Evolutionary conservation across 1,139 yeast genomes (phyloP), one percentile per base, ranked within the genome.

Genomic region (Arxiozyma heterogenica): DNA sequence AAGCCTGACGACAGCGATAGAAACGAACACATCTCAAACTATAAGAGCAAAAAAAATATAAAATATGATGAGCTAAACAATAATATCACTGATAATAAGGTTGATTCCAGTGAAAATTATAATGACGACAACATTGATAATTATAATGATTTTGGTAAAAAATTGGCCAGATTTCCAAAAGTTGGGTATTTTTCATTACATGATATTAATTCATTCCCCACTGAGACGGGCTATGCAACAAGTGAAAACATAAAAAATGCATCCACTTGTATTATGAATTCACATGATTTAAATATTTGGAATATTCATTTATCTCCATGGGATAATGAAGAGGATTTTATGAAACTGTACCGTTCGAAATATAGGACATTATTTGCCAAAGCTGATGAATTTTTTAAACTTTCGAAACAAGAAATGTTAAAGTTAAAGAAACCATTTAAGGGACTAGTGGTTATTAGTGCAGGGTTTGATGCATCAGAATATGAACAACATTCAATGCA

Each of bases 381-480:
- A 55, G 95, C 95, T 6, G 80, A 80, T 57, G 84, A 82, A 63
- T 88, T 81, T 63, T 75, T 88, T 57, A 76, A 74, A 57, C 73
- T 68, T 39, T 77, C 83, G 3, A 79, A 75, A 59, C 68, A 67
- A 49, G 76, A 74, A 55, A 73, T 78, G 66, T 79, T 75, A 44
- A 66, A 67, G 17, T 52, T 39, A 55, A 64, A 64, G n/a, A 60
- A 65, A 57, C 79, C 81, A 0, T 86, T 84, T 69, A 84, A 83
- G 63, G 89, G 93, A 0, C 67, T 87, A 57, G 80, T 88, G 5
- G 77, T 84, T 20, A 76, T 88, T 1, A 85, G 94, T 46, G 93
- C 96, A 0, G 96, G 96, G 2, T 88, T 88, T 67, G 96, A 88
- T 71, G 95, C 95, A 2, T 84, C 89, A 34, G 96, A 88, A 66